Evolutionary conservation across 441 rosid species (phyloP), one percentile per base, ranked within the genome.

Genomic region (Eutrema salsugineum): DNA sequence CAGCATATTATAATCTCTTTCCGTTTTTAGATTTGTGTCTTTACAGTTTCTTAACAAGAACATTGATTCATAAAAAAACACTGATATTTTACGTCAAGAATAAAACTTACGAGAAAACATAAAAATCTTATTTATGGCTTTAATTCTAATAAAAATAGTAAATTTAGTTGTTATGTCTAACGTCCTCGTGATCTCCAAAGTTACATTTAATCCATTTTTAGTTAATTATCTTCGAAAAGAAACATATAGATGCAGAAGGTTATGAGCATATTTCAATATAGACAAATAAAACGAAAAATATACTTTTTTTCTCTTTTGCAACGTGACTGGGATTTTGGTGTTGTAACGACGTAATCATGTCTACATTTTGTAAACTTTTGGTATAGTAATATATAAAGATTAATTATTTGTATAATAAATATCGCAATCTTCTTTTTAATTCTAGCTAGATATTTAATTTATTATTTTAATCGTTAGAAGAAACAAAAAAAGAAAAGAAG

Each of bases 141-240:
- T n/a, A n/a, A n/a, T n/a, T n/a, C n/a, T n/a, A n/a, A n/a, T n/a
- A n/a, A n/a, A n/a, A n/a, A n/a, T n/a, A n/a, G n/a, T 22, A 59
- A 51, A 33, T 33, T 49, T 50, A 50, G 62, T 49, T 66, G 61
- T 42, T 39, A 22, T 67, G 17, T 35, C 43, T 24, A 62, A 61
- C 57, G 63, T 50, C 63, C 48, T 57, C 60, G 60, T 73, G n/a
- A 48, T 73, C 54, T 75, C 70, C 59, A 69, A 44, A 68, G 46
- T 27, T 67, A 22, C 35, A 53, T 14, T 51, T 62, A 53, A 67
- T 61, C 58, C 53, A 68, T 63, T 14, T 62, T n/a, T 54, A 48
- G 66, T 6, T 55, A 69, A 69, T 63, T 54, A 27, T 46, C 54
- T 63, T 47, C 4, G 11, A 38, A 63, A 48, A 46, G 58, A 61